Base-by-base conservation (phyloP, 352 stramenopile genomes). In the Blastocystis sp. region DNA sequence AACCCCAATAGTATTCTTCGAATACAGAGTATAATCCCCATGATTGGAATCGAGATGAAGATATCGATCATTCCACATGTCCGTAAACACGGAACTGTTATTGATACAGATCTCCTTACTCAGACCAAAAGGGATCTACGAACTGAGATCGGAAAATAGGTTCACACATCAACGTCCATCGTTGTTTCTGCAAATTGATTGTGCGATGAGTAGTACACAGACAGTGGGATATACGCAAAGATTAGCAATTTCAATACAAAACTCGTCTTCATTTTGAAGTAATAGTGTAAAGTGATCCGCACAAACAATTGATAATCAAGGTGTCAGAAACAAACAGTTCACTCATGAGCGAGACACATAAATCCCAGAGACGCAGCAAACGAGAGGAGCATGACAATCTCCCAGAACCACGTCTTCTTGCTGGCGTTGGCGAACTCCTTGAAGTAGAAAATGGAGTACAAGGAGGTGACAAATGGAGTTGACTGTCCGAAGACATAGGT, bases 81-180 rank as follows among this genome's bases (percentile, higher is more conserved):
- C 73, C n/a, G 43, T 45, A 15, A 84, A n/a, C 15, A 23, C 45
- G 20, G 73, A 84, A n/a, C 73, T 84, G 39, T 84, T 84, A 41
- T 84, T 84, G 9, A 84, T 84, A 55, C 73, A 84, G 3, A 84
- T 37, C 26, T 84, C 73, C 73, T 68, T 84, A 8, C 56, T 84
- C 37, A 66, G 43, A 18, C 47, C 47, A 4, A 23, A 8, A 3
- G 47, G 20, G n/a, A 84, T 84, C 73, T 84, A 68, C 18, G 50
- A 34, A 59, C 50, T 59, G 20, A 59, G 20, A 3, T 59, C 13
- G 9, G 29, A 34, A 34, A 73, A 41, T 47, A 73, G 3, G 29
- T 26, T 6, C n/a, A 47, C n/a, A 73, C 62, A 18, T 73, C 62
- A 26, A 20, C 20, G 43, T 45, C 62, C 8, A 43, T 43, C 4